Evolutionary conservation across 495 filamentous ascomycete species (phyloP).

Genomic region (Neurospora tetraspora): DNA sequence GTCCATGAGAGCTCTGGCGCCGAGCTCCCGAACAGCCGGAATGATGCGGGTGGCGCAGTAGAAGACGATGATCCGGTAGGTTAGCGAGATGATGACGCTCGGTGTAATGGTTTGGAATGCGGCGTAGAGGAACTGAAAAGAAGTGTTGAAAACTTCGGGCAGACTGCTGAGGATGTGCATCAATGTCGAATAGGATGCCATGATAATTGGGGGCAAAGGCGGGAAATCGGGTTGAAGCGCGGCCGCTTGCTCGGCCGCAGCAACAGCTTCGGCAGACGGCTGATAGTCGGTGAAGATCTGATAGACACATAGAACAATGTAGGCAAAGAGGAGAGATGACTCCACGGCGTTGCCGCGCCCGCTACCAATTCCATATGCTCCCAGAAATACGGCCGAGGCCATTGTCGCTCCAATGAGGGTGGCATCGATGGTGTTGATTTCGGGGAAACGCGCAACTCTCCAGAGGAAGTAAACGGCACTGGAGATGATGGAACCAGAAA

Average conservation of each 20-base stretch:
- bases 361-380: slow-evolving; percentile 88
- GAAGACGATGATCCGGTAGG: slow-evolving; percentile 85
- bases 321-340: slow-evolving; percentile 90
- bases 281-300: slow-evolving; percentile 98
- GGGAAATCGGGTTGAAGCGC: slow-evolving; percentile 69
- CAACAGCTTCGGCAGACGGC: slow-evolving; percentile 53
- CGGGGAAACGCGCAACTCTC: slow-evolving; percentile 86
- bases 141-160: slow-evolving; percentile 72
- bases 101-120: slow-evolving; percentile 91
- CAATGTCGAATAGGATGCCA: slow-evolving; percentile 95
- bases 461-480: slow-evolving; percentile 94
- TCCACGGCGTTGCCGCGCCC: slow-evolving; percentile 94
- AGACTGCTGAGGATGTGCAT: slow-evolving; percentile 74
- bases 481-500: slow-evolving; percentile 84
- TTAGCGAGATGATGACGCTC: slow-evolving; percentile 85
- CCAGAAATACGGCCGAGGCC: slow-evolving; percentile 82
- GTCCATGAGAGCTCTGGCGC: slow-evolving; percentile 68
- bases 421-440: slow-evolving; percentile 88
- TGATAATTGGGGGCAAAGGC: slow-evolving; percentile 88
- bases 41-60: slow-evolving; percentile 96
- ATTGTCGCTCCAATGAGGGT: slow-evolving; percentile 85
- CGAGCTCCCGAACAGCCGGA: slow-evolving; percentile 78
- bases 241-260: slow-evolving; percentile 38
- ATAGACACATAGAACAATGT: slow-evolving; percentile 93
- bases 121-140: slow-evolving; percentile 76